Percentiles rank a stretch among this genome's conserved stretches.
Evolutionary conservation across 495 filamentous ascomycete species (phyloP).

Genomic region (Tuber indicum): DNA sequence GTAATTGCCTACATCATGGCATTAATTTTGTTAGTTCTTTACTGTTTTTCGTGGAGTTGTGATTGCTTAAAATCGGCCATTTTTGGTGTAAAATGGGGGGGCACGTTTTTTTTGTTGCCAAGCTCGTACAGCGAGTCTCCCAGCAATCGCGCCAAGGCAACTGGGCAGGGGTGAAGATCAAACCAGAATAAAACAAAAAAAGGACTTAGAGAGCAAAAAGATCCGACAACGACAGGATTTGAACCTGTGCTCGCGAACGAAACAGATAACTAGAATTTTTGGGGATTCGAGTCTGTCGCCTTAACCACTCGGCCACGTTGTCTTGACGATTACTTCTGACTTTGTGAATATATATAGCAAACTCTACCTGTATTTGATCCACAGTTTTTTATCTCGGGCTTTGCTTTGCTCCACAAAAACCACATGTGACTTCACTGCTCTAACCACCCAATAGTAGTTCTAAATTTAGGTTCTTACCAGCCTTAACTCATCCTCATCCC

Average conservation of each 20-base stretch:
- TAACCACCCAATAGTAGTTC: background rate
- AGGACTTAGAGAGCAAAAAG: background rate
- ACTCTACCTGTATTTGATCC: background rate
- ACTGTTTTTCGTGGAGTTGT: too few relatives aligned
- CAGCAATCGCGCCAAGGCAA: background rate
- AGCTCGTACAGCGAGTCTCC: background rate
- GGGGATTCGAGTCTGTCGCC: constrained; percentile 28
- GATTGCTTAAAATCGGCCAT: too few relatives aligned
- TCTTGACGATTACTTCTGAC: background rate
- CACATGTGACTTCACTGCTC: background rate
- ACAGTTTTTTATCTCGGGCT: background rate
- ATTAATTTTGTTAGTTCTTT: too few relatives aligned
- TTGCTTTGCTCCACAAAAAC: background rate
- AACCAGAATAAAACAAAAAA: background rate
- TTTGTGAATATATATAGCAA: background rate
- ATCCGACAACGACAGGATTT: constrained; percentile 31
- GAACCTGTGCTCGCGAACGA: constrained; percentile 34
- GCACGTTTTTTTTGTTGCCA: too few relatives aligned
- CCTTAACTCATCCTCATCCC: background rate
- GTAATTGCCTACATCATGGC: too few relatives aligned
- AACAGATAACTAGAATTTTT: constrained; percentile 23
- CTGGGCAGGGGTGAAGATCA: background rate
- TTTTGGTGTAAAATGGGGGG: too few relatives aligned
- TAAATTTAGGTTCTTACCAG: background rate
- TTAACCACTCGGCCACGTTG: constrained; percentile 36